Conservation (phyloP, 139 green algal species). For the Tetradesmus obliquus region DNA sequence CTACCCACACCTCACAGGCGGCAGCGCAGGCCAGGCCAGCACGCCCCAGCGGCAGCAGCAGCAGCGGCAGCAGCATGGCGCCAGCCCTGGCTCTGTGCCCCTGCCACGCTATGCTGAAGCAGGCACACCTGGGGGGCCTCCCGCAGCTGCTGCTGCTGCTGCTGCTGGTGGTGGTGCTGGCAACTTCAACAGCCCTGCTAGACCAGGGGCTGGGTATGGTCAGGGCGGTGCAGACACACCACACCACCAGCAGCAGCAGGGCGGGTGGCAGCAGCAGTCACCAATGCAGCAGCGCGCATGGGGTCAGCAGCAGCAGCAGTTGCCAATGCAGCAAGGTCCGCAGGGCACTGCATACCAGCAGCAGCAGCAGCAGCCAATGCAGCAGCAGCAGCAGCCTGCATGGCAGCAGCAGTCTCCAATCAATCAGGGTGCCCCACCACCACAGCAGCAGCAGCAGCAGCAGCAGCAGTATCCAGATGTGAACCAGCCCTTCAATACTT, state of each 20-base stretch:
- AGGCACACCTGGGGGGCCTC: background rate
- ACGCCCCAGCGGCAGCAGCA: background rate
- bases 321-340: background rate
- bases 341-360: background rate
- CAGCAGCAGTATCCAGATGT: background rate
- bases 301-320: constrained; percentile 21
- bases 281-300: background rate
- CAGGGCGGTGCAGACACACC: background rate
- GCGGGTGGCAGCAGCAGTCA: background rate
- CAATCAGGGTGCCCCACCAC: background rate
- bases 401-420: background rate
- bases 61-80: background rate
- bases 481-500: background rate
- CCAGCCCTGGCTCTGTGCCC: background rate
- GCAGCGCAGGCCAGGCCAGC: background rate
- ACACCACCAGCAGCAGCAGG: constrained; percentile 10
- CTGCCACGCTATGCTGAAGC: background rate
- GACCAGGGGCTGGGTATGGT: background rate
- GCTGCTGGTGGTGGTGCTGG: background rate
- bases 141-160: background rate
- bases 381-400: constrained; percentile 11
- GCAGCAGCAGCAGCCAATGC: background rate
- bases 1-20: background rate
- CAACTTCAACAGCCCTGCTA: background rate
- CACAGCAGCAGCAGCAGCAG: background rate